phyloP scores from a whole-genome alignment of 805 yeast genomes.

The Vanderwaltozyma tropicalis region DNA sequence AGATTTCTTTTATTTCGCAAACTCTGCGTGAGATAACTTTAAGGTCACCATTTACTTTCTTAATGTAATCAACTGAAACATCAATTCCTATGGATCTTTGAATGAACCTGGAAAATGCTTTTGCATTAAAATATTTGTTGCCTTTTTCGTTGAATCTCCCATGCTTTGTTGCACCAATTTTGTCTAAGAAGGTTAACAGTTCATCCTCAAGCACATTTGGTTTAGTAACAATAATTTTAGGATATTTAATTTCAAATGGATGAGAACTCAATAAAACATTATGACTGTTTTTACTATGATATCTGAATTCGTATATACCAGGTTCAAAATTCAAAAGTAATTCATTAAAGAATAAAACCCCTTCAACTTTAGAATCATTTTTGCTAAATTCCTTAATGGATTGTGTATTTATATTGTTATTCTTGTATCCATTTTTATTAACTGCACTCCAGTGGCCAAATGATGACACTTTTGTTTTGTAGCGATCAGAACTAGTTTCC shows the following conservation, averaged over 20 bases:
- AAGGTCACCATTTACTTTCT: conserved; percentile 1
- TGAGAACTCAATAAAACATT: background rate
- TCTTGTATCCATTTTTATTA: conserved; percentile 26
- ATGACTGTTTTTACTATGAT: background rate
- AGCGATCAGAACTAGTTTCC: conserved; percentile 46
- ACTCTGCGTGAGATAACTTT: background rate
- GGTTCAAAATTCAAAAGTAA: background rate
- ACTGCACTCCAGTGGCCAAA: conserved; percentile 55
- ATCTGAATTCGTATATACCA: conserved; percentile 2
- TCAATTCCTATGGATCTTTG: background rate
- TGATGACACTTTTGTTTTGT: conserved; percentile 50
- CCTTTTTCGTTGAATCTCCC: background rate
- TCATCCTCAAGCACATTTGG: background rate
- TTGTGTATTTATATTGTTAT: conserved; percentile 6
- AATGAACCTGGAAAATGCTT: background rate
- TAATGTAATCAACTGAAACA: background rate
- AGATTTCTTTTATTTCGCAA: background rate
- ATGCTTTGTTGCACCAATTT: background rate
- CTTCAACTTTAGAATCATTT: conserved; percentile 25
- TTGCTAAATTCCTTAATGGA: background rate
- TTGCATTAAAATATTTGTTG: conserved; percentile 1
- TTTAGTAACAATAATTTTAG: background rate
- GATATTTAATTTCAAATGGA: background rate
- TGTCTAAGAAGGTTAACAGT: background rate
- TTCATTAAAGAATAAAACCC: conserved; percentile 39